Conservation (phyloP, 2,329 filamentous ascomycete species). For the Myriosclerotinia duriaeana region DNA sequence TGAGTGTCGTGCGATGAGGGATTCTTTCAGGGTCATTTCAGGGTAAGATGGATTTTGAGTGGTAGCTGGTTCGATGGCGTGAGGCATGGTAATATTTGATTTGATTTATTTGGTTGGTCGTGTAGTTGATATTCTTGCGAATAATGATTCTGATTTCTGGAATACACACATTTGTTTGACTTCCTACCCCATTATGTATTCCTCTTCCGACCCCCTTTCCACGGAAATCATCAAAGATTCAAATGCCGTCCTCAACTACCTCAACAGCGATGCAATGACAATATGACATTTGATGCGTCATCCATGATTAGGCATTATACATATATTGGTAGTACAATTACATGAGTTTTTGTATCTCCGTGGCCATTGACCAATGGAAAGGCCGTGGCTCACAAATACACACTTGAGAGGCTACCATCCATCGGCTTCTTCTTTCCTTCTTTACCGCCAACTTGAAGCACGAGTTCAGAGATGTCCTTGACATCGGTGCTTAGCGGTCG, state of each 20-base stretch:
- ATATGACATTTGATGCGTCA: neutral
- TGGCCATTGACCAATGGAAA: neutral
- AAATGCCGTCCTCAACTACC: neutral
- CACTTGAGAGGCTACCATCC: slow-evolving; percentile 6
- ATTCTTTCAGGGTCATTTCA: slow-evolving; percentile 14
- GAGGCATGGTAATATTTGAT: slow-evolving; percentile 6
- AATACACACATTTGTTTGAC: neutral
- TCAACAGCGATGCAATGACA: neutral
- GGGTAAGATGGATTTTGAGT: neutral
- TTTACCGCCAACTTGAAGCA: neutral
- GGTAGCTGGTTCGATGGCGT: neutral
- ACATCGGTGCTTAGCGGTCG: slow-evolving; percentile 4
- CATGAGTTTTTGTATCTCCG: neutral
- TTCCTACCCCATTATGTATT: neutral
- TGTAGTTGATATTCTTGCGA: neutral
- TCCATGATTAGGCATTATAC: neutral
- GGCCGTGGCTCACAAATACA: slow-evolving; percentile 1
- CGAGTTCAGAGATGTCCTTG: neutral
- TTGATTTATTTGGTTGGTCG: neutral
- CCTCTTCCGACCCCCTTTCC: neutral
- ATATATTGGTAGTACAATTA: neutral
- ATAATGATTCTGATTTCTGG: neutral
- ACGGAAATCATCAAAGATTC: slow-evolving; percentile 14
- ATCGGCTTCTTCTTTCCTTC: neutral
- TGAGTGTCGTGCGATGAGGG: slow-evolving; percentile 14